Evolutionary conservation across 257 asterid genomes (phyloP).

Genomic region (Striga asiatica): DNA sequence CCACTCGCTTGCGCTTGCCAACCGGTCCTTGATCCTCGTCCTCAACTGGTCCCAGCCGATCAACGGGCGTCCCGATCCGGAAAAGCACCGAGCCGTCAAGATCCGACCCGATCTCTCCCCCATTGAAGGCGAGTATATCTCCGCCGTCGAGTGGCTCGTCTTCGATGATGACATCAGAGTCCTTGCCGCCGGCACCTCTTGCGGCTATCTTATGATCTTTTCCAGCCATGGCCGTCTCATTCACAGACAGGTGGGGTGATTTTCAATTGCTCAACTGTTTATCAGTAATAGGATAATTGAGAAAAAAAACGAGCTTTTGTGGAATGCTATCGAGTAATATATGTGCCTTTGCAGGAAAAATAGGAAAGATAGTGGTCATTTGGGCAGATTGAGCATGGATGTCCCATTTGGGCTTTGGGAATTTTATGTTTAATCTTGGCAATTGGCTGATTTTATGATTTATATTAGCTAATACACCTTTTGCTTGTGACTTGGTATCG

Average conservation of each 20-base stretch:
- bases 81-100: constrained; percentile 33
- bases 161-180: constrained; percentile 58
- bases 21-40: constrained; percentile 49
- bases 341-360: neutral
- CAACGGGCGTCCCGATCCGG: constrained; percentile 27
- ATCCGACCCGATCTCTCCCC: constrained; percentile 78
- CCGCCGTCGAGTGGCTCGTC: constrained; percentile 83
- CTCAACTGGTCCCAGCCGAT: constrained; percentile 44
- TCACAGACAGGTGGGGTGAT: constrained; percentile 82
- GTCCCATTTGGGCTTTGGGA: neutral
- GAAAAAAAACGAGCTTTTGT: too few species aligned
- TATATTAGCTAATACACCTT: neutral
- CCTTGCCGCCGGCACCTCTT: constrained; percentile 76
- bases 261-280: too few species aligned
- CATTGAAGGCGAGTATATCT: constrained; percentile 60
- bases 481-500: neutral
- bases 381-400: neutral
- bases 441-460: neutral
- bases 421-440: neutral
- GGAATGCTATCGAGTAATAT: neutral
- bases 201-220: constrained; percentile 64
- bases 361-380: neutral
- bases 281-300: too few species aligned
- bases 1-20: constrained; percentile 65
- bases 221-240: constrained; percentile 65